Base-by-base conservation (phyloP, 306 rosid genomes). In the Inga oerstediana region DNA sequence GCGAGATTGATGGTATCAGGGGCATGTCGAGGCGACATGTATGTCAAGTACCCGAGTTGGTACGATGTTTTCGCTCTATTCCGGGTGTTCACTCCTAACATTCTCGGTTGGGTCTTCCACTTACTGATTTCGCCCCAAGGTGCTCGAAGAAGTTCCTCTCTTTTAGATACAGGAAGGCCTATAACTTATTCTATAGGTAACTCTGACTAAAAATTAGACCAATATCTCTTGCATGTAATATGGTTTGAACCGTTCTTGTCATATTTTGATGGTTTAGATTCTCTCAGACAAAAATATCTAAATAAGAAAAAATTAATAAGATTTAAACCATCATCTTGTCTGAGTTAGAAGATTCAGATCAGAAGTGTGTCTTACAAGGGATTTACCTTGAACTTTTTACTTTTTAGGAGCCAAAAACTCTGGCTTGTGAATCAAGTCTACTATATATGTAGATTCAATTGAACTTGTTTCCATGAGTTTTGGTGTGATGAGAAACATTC, bases 1-100 rank as follows among this genome's bases (percentile, higher is more conserved):
- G 98, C 97, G 5, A 87, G 86, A 79, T n/a, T 95, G 89, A 93
- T 95, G 0, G 98, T 91, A 24, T 82, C 86, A 0, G 93, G 97
- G 78, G 95, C 98, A 6, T 95, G 98, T 72, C 84, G 89, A 39
- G 95, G 98, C 44, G 95, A 89, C 61, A 56, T 87, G 20, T 89
- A 93, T 52, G 93, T 93, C 46, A 91, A 93, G 85, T 91, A 67
- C 82, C 98, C 98, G 1, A 90, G 92, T 75, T 95, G 98, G 98
- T 89, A 95, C 64, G 94, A 95, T 76, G 77, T 95, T 59, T 92
- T 95, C 80, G 43, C 93, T 17, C 89, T 89, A 2, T 89, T 85
- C 86, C 85, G 95, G 89, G 88, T 88, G 56, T 95, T 93, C 82
- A 88, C 92, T 34, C 98, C 98, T 0, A 88, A 82, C 12, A 81